A percentile compares a stretch with the other conserved stretches of the same genome.
These are phyloP conservation scores for Warburgia ugandensis DNA, from an alignment of 164 flowering plant species.

Conservation along the genomic window DNA sequence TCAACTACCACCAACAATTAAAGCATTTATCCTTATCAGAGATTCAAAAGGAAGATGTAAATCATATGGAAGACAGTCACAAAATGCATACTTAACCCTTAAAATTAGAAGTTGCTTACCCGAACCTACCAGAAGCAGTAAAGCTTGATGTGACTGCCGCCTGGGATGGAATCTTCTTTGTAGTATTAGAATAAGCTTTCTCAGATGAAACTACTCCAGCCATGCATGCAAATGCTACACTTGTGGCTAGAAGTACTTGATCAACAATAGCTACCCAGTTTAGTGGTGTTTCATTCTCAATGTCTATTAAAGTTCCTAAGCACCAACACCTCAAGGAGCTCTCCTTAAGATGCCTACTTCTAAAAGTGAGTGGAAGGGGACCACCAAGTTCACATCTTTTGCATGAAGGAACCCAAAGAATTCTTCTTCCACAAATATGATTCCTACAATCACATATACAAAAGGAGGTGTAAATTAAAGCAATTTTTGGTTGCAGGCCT, in stretches of 20 bases:
- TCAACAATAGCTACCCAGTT: constrained; percentile 55
- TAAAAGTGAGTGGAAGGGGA: constrained; percentile 9
- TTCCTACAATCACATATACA: constrained; percentile 24
- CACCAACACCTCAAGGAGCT: constrained; percentile 30
- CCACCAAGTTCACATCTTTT: constrained; percentile 12
- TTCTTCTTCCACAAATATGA: constrained; percentile 13
- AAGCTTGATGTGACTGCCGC: constrained; percentile 21
- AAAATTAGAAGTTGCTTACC: constrained; percentile 21
- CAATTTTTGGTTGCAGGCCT: too few relatives aligned
- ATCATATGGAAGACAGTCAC: not conserved
- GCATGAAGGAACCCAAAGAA: constrained; percentile 9
- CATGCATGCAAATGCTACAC: constrained; percentile 66
- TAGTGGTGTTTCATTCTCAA: constrained; percentile 32
- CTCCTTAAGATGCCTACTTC: constrained; percentile 10
- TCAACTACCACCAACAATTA: constrained; percentile 5
- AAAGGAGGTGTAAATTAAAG: too few relatives aligned
- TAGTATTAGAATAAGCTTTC: constrained; percentile 19
- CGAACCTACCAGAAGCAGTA: constrained; percentile 88
- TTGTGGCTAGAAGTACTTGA: constrained; percentile 64
- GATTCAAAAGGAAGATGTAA: not conserved
- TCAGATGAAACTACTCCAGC: constrained; percentile 70
- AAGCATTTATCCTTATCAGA: not conserved
- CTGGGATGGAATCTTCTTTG: constrained; percentile 17
- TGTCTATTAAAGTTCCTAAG: constrained; percentile 40
- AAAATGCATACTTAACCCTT: not conserved